phyloP scores from a whole-genome alignment of 2,329 filamentous ascomycete genomes.

The Aspergillus jensenii region DNA sequence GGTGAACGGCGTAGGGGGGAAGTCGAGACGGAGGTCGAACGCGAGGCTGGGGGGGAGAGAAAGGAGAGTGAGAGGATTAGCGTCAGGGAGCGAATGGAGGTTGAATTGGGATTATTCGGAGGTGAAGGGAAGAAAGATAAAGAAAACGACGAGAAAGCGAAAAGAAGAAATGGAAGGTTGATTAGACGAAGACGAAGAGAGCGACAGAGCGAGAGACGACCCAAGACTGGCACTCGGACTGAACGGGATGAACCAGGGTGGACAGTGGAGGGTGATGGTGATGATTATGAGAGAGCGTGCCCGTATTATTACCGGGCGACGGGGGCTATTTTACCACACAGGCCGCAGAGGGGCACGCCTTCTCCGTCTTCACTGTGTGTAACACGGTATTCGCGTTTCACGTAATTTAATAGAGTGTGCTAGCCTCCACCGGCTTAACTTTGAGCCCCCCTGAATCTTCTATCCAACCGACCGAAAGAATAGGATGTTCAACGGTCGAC shows the following conservation, averaged over 20 bases:
- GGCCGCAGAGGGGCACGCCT: background rate
- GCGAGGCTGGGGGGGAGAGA: constrained; percentile 4
- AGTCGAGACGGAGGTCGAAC: constrained; percentile 7
- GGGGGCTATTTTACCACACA: background rate
- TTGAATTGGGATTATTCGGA: constrained; percentile 8
- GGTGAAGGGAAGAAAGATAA: constrained; percentile 15
- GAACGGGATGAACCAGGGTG: background rate
- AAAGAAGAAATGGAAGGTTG: constrained; percentile 19
- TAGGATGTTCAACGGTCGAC: background rate
- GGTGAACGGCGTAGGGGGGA: constrained; percentile 12
- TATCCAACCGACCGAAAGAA: background rate
- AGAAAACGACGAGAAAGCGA: constrained; percentile 13
- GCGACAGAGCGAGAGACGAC: constrained; percentile 3
- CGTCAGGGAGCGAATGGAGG: constrained; percentile 17
- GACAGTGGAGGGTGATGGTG: background rate
- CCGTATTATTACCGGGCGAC: background rate
- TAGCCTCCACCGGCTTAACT: background rate
- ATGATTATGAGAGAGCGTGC: background rate
- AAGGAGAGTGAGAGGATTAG: constrained; percentile 4
- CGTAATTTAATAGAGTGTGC: background rate
- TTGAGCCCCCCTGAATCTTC: background rate
- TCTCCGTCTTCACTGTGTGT: background rate
- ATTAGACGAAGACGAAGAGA: constrained; percentile 10
- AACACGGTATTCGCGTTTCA: background rate
- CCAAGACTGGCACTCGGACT: background rate